A percentile compares a stretch with the other conserved stretches of the same genome.
phyloP scores from a whole-genome alignment of 139 green algal species.

The Micractinium conductrix region DNA sequence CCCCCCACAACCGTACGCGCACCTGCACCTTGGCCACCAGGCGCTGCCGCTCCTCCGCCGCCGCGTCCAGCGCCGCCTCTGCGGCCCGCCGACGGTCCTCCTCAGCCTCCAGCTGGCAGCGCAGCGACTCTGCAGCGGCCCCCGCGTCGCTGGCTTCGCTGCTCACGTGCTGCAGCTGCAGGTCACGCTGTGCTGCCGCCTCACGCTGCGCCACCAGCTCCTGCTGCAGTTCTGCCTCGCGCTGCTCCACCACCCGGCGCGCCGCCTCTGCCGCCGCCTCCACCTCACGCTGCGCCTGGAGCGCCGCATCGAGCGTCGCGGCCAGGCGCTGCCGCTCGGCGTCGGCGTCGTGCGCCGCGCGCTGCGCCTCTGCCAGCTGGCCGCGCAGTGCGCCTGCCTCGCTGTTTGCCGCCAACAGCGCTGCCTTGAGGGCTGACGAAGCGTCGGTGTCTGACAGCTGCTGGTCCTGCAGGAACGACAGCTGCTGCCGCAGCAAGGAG shows the following conservation, averaged over 20 bases:
- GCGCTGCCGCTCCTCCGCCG: not conserved
- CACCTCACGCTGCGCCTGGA: not conserved
- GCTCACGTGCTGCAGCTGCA: constrained; percentile 16
- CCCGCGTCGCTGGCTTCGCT: not conserved
- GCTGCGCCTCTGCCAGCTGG: not conserved
- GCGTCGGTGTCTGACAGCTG: constrained; percentile 11
- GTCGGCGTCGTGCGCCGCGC: not conserved
- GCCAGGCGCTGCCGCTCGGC: constrained; percentile 2
- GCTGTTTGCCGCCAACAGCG: not conserved
- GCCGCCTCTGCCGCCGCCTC: not conserved
- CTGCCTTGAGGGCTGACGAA: not conserved
- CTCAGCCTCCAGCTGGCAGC: constrained; percentile 12
- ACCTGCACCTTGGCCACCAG: constrained; percentile 7
- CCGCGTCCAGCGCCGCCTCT: not conserved
- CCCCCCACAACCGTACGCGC: not conserved
- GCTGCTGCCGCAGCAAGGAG: constrained; percentile 25
- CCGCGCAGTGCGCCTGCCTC: not conserved
- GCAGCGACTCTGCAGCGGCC: not conserved
- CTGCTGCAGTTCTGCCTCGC: not conserved
- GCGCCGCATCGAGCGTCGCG: not conserved
- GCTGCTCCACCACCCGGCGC: not conserved
- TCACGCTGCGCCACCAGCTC: not conserved
- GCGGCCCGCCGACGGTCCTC: not conserved
- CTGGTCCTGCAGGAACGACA: constrained; percentile 21
- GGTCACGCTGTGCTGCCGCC: not conserved